phyloP scores from a whole-genome alignment of 306 rosid genomes.

The Lathyrus oleraceus region DNA sequence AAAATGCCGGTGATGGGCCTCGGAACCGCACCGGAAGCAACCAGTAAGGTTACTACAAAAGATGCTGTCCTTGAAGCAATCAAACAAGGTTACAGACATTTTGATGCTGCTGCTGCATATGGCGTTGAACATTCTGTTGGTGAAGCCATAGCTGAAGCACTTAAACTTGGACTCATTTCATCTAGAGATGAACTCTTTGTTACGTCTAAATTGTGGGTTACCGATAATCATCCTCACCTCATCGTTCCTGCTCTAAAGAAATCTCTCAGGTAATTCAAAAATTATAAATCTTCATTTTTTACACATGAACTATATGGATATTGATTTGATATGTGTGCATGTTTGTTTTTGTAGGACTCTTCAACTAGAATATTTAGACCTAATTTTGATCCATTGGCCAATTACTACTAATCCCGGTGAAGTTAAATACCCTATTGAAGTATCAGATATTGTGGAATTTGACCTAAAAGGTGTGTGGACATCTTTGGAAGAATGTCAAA shows the following conservation, averaged over 20 bases:
- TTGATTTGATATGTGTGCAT: background rate
- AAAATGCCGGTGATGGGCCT: conserved; percentile 42
- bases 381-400: conserved; percentile 50
- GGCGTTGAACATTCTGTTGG: conserved; percentile 47
- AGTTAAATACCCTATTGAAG: conserved; percentile 49
- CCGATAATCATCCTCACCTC: conserved; percentile 44
- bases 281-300: background rate
- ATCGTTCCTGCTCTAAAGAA: conserved; percentile 44
- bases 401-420: conserved; percentile 44
- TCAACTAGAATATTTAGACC: conserved; percentile 44
- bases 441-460: conserved; percentile 42
- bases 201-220: conserved; percentile 54
- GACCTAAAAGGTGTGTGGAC: conserved; percentile 74
- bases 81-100: conserved; percentile 50
- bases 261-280: conserved; percentile 34
- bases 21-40: conserved; percentile 40
- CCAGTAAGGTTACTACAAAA: conserved; percentile 36
- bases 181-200: conserved; percentile 45
- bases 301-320: background rate
- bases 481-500: conserved; percentile 71
- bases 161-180: conserved; percentile 39
- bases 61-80: conserved; percentile 54
- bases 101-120: conserved; percentile 58
- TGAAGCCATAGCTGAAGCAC: conserved; percentile 46
- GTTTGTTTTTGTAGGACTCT: conserved; percentile 40